These are phyloP conservation scores for Grosmannia huntii DNA, from an alignment of 2,329 filamentous ascomycete genomes.

Conservation along the genomic window DNA sequence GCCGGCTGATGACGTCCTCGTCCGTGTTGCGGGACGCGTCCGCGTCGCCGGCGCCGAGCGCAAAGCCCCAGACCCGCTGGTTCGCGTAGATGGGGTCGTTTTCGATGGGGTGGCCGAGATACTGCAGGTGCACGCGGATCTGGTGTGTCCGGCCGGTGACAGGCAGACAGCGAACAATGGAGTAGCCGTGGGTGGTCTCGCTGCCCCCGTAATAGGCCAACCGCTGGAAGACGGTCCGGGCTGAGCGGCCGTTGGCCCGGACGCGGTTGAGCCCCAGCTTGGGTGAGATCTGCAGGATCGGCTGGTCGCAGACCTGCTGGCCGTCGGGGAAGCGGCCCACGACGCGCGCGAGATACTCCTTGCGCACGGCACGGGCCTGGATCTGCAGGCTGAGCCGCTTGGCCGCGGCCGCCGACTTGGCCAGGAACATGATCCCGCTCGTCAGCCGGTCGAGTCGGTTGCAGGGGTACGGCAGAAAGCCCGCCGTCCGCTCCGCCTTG, in stretches of 20 bases:
- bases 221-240: slow-evolving; percentile 81
- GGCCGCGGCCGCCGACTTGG: slow-evolving; percentile 70
- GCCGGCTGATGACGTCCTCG: slow-evolving; percentile 75
- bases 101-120: slow-evolving; percentile 84
- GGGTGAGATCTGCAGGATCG: slow-evolving; percentile 85
- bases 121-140: slow-evolving; percentile 87
- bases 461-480: slow-evolving; percentile 55
- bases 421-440: slow-evolving; percentile 96
- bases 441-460: slow-evolving; percentile 91
- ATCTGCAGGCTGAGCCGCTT: slow-evolving; percentile 68
- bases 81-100: slow-evolving; percentile 99
- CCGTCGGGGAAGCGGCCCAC: slow-evolving; percentile 85
- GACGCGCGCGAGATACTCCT: slow-evolving; percentile 90
- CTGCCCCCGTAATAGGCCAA: slow-evolving; percentile 62
- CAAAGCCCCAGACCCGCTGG: slow-evolving; percentile 74
- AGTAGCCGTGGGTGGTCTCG: slow-evolving; percentile 48
- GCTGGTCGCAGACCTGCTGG: slow-evolving; percentile 83
- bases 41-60: slow-evolving; percentile 54
- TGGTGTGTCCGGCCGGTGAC: slow-evolving; percentile 93
- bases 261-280: slow-evolving; percentile 91
- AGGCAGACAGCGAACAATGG: slow-evolving; percentile 85
- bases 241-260: slow-evolving; percentile 82
- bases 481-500: slow-evolving; percentile 53
- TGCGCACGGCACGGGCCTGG: slow-evolving; percentile 67
- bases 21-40: slow-evolving; percentile 63